Conservation (phyloP, 1,284 basidiomycete genomes). For the Puccinia coronata region DNA sequence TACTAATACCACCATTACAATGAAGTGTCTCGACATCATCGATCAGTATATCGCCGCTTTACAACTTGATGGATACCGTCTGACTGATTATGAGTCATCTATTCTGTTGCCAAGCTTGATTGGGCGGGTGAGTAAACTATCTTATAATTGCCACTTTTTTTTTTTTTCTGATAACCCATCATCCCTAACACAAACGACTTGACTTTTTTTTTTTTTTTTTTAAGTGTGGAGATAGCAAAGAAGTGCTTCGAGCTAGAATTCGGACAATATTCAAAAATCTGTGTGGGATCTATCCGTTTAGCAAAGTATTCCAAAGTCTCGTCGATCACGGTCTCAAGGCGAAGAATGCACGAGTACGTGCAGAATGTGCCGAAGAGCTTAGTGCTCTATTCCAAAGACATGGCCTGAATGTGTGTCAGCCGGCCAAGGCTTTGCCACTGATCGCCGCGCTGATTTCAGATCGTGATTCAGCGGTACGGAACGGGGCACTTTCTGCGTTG, state of each 20-base stretch:
- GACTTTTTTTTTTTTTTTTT: conserved; percentile 25
- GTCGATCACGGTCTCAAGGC: conserved; percentile 82
- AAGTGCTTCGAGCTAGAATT: conserved; percentile 60
- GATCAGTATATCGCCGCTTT: conserved; percentile 74
- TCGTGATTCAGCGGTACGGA: conserved; percentile 80
- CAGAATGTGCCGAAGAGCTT: conserved; percentile 80
- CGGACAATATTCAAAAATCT: conserved; percentile 62
- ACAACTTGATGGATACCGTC: conserved; percentile 73
- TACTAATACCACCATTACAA: conserved; percentile 85
- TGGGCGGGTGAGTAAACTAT: conserved; percentile 70
- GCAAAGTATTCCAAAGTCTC: conserved; percentile 80
- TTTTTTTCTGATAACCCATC: too few species aligned
- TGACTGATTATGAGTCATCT: conserved; percentile 82
- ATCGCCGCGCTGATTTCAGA: conserved; percentile 82
- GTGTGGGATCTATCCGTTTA: conserved; percentile 75
- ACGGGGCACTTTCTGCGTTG: conserved; percentile 74
- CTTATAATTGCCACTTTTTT: too few species aligned
- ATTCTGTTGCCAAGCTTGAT: conserved; percentile 88
- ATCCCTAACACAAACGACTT: background rate
- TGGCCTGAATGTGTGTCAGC: conserved; percentile 74
- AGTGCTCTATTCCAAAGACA: conserved; percentile 75
- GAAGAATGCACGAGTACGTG: conserved; percentile 85
- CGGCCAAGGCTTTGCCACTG: conserved; percentile 72
- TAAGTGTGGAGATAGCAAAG: conserved; percentile 64
- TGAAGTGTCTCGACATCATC: conserved; percentile 85